A percentile compares a stretch with the other conserved stretches of the same genome.
These are phyloP conservation scores for Kodamaea nitidulidarum DNA, from an alignment of 805 yeast genomes.

Conservation along the genomic window DNA sequence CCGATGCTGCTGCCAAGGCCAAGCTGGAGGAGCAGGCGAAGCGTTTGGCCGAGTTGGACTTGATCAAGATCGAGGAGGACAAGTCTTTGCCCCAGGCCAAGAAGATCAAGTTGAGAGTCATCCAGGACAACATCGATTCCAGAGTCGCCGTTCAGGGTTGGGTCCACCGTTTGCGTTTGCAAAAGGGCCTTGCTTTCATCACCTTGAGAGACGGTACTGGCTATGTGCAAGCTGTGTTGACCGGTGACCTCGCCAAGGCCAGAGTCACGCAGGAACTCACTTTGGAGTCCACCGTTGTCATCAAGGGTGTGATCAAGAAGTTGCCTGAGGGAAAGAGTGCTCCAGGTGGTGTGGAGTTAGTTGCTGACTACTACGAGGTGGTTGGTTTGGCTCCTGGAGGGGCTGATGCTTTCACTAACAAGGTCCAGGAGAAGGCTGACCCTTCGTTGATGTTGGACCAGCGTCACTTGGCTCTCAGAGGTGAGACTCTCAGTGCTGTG, in stretches of 20 bases:
- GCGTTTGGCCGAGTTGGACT: conserved; percentile 70
- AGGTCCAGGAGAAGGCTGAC: conserved; percentile 88
- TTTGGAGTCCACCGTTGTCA: conserved; percentile 75
- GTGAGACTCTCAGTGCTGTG: conserved; percentile 88
- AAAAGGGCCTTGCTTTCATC: conserved; percentile 86
- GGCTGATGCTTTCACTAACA: conserved; percentile 91
- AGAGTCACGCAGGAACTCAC: conserved; percentile 81
- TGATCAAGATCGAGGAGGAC: conserved; percentile 72
- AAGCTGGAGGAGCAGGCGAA: conserved; percentile 57
- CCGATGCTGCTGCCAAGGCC: conserved; percentile 60
- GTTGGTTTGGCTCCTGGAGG: conserved; percentile 95
- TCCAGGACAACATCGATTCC: conserved; percentile 53
- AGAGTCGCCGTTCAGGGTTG: conserved; percentile 88
- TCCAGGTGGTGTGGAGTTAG: conserved; percentile 94
- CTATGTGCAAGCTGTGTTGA: conserved; percentile 76
- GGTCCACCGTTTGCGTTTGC: conserved; percentile 91
- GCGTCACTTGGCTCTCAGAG: conserved; percentile 94
- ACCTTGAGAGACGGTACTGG: conserved; percentile 97
- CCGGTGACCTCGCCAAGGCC: conserved; percentile 91
- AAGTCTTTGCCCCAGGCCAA: conserved; percentile 64
- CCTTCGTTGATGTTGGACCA: conserved; percentile 89
- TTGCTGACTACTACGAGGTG: conserved; percentile 84
- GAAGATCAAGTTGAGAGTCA: conserved; percentile 58
- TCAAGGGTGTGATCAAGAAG: conserved; percentile 76
- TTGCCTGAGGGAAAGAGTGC: conserved; percentile 96